A percentile compares a stretch with the other conserved stretches of the same genome.
These are phyloP conservation scores for Alternaria gansuensis DNA, from an alignment of 2,329 filamentous ascomycete species.

Conservation along the genomic window DNA sequence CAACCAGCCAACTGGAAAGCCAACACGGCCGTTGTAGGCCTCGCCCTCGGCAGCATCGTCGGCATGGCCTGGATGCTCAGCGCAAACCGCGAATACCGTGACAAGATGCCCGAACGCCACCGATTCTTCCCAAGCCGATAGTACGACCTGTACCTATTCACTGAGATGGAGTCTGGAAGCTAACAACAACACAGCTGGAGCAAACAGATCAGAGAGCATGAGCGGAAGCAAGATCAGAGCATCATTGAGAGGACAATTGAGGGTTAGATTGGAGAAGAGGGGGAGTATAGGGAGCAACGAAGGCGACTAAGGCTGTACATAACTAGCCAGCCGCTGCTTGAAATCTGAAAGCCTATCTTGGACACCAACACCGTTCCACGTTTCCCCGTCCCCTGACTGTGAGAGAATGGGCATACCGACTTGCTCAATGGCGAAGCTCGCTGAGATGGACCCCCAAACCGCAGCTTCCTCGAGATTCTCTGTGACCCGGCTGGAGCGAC, in stretches of 20 bases:
- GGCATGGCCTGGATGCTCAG: conserved; percentile 75
- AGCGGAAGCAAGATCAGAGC: conserved; percentile 59
- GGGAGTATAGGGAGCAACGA: conserved; percentile 14
- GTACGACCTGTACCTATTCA: conserved; percentile 62
- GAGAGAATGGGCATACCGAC: conserved; percentile 77
- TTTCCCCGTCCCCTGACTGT: conserved; percentile 48
- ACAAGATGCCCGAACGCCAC: conserved; percentile 77
- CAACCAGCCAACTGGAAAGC: conserved; percentile 94
- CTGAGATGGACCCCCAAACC: conserved; percentile 80
- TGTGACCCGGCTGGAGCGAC: conserved; percentile 58
- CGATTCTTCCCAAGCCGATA: conserved; percentile 86
- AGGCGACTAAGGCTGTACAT: conserved; percentile 50
- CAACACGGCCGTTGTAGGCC: conserved; percentile 83
- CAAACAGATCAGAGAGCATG: conserved; percentile 75
- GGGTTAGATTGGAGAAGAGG: conserved; percentile 11
- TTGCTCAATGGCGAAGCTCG: conserved; percentile 94
- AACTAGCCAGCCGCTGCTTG: conserved; percentile 50
- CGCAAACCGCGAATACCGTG: conserved; percentile 75
- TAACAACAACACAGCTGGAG: conserved; percentile 67
- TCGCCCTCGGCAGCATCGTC: conserved; percentile 72
- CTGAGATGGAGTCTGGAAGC: conserved; percentile 21
- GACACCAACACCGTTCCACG: conserved; percentile 60
- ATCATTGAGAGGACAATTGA: conserved; percentile 28
- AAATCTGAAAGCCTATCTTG: conserved; percentile 56
- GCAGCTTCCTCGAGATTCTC: conserved; percentile 72